Conservation (phyloP, 2,329 filamentous ascomycete genomes). For the Rugonectria rugulosa region DNA sequence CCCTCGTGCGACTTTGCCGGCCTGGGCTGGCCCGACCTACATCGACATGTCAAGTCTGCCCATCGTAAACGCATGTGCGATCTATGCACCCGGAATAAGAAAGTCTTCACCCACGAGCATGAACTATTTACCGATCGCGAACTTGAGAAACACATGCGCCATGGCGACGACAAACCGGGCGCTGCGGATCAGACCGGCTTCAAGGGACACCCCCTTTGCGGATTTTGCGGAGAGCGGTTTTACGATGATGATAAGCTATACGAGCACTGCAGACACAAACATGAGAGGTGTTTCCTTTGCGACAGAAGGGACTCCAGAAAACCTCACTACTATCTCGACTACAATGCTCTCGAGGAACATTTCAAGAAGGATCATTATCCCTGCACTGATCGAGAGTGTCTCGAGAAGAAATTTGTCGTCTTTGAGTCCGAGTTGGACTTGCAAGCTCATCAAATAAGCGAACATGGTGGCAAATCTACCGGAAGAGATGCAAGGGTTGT, state of each 20-base stretch:
- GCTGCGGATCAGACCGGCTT: conserved; percentile 94
- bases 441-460: conserved; percentile 88
- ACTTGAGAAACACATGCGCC: conserved; percentile 85
- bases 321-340: conserved; percentile 92
- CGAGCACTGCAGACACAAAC: conserved; percentile 89
- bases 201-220: conserved; percentile 92
- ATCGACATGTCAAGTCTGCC: conserved; percentile 79
- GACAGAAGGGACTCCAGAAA: conserved; percentile 74
- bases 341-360: conserved; percentile 84
- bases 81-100: conserved; percentile 91
- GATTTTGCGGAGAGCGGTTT: conserved; percentile 89
- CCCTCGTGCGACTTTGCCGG: conserved; percentile 81
- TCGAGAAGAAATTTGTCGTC: conserved; percentile 97
- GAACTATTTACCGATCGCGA: conserved; percentile 85
- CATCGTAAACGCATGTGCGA: conserved; percentile 94
- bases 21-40: conserved; percentile 65
- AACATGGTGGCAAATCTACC: conserved; percentile 86
- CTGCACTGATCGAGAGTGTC: conserved; percentile 83
- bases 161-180: conserved; percentile 90
- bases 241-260: conserved; percentile 97
- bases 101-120: conserved; percentile 98
- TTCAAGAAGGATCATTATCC: conserved; percentile 88
- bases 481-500: conserved; percentile 84
- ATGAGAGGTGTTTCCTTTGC: conserved; percentile 95
- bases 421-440: conserved; percentile 95